Base-by-base conservation (phyloP, 2,329 filamentous ascomycete genomes). In the Boeremia lycopersici region DNA sequence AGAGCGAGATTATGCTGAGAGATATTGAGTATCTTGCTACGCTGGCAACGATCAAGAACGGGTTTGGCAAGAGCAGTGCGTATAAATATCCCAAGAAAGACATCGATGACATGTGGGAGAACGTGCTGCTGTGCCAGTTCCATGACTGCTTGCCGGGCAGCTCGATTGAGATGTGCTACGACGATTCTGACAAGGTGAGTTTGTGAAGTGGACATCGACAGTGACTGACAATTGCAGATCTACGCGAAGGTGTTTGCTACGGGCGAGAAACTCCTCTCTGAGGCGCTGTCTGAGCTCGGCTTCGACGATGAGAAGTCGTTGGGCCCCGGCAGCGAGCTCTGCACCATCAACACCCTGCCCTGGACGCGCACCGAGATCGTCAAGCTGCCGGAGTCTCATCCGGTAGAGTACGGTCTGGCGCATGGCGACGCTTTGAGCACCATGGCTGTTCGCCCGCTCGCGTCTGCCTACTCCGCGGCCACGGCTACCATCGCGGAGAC, bases 91-190 rank as follows among this genome's bases (percentile, higher is more conserved):
- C 95, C 9, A 97, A 96, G 77, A 86, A 89, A 71, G 86, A 95
- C n/a, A 88, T 99, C 50, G 95, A 99, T 70, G 84, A 89, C 53
- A 96, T 99, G 87, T 99, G 95, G 95, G 93, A 98, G 78, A 83
- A 84, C 50, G 89, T 93, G 3, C 82, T 98, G 23, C 84, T 98
- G 25, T 98, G 93, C 63, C 95, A 99, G 69, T 99, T 99, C 81
- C 95, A 99, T 63, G 95, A 99, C 72, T 98, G 95, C 72, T 82
- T 99, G 46, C 95, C 95, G 0, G 95, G 95, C 51, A 97, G 91
- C 71, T 90, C 87, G 30, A 98, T 99, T 65, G 93, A 96, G 74
- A 97, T 98, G 92, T 96, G 92, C 75, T 98, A 98, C 68, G 91
- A 96, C 73, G 95, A 99, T 72, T 96, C 93, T 3, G 89, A 96